Evolutionary conservation across 352 stramenopile genomes (phyloP).

Genomic region (Paralagenidium karlingii): DNA sequence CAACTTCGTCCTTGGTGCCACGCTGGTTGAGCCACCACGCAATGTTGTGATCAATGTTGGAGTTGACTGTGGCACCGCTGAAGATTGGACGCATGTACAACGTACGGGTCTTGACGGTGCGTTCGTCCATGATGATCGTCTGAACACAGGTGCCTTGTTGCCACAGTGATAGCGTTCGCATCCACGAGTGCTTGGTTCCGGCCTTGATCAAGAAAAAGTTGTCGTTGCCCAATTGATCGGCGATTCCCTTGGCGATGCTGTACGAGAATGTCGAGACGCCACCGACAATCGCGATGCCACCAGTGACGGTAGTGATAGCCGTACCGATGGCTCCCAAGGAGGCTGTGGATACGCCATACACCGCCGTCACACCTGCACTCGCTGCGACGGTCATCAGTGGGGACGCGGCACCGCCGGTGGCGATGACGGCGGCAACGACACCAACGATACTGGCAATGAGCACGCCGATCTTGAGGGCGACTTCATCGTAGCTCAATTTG

Average conservation of each 20-base stretch:
- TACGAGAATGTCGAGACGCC: too few species aligned
- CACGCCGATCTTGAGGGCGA: conserved; percentile 8
- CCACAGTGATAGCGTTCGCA: conserved; percentile 15
- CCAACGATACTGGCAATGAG: conserved; percentile 2
- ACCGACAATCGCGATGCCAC: too few species aligned
- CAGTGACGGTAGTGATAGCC: too few species aligned
- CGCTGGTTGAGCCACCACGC: conserved; percentile 36
- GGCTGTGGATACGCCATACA: too few species aligned
- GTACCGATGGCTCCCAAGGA: too few species aligned
- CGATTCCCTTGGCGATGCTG: too few species aligned
- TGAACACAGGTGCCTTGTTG: conserved; percentile 27
- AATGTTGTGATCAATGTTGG: conserved; percentile 28
- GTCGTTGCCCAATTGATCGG: too few species aligned
- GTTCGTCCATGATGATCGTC: conserved; percentile 17
- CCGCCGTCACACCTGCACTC: too few species aligned
- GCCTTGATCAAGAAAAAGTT: too few species aligned
- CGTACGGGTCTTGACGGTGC: conserved; percentile 19
- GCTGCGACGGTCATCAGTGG: too few species aligned
- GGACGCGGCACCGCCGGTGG: too few species aligned
- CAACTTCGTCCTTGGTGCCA: too few species aligned
- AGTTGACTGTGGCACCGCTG: conserved; percentile 23
- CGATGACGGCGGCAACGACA: conserved; percentile 3
- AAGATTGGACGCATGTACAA: conserved; percentile 46
- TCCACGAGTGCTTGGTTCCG: conserved; percentile 13
- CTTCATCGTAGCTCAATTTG: conserved; percentile 10